Percentiles rank a stretch among this genome's conserved stretches.
Evolutionary conservation across 805 yeast species (phyloP).

Genomic region (Blastobotrys americana): DNA sequence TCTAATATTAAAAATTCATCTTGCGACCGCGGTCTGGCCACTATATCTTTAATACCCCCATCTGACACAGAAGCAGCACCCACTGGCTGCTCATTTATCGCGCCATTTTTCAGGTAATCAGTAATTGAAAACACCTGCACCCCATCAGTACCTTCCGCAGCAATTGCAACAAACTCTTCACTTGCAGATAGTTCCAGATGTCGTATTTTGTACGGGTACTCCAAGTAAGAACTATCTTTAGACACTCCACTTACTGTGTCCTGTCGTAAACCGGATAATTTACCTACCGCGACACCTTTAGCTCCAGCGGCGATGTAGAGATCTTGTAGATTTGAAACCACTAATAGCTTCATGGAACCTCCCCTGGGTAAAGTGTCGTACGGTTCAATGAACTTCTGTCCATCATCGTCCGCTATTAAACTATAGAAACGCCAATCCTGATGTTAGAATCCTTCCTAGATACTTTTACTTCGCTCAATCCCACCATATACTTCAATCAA

Average conservation of each 20-base stretch:
- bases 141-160: slow-evolving; percentile 9
- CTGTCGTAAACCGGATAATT: slow-evolving; percentile 17
- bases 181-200: slow-evolving; percentile 21
- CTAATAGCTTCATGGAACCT: slow-evolving; percentile 15
- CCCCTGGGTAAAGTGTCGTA: slow-evolving; percentile 17
- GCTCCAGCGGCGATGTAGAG: slow-evolving; percentile 22
- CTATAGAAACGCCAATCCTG: slow-evolving; percentile 22
- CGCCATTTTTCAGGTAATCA: neutral
- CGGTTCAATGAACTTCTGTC: slow-evolving; percentile 9
- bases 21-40: slow-evolving; percentile 16
- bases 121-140: slow-evolving; percentile 10
- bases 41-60: slow-evolving; percentile 12
- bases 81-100: neutral
- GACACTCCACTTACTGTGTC: slow-evolving; percentile 8
- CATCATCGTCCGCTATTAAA: slow-evolving; percentile 10
- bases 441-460: neutral
- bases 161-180: slow-evolving; percentile 17
- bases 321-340: slow-evolving; percentile 22
- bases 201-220: slow-evolving; percentile 7
- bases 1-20: slow-evolving; percentile 13
- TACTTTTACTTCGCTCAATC: neutral
- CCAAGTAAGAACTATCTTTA: slow-evolving; percentile 2
- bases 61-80: neutral
- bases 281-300: slow-evolving; percentile 17
- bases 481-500: neutral